These are phyloP conservation scores for Hansfordia pulvinata DNA, from an alignment of 2,329 filamentous ascomycete genomes.

Conservation along the genomic window DNA sequence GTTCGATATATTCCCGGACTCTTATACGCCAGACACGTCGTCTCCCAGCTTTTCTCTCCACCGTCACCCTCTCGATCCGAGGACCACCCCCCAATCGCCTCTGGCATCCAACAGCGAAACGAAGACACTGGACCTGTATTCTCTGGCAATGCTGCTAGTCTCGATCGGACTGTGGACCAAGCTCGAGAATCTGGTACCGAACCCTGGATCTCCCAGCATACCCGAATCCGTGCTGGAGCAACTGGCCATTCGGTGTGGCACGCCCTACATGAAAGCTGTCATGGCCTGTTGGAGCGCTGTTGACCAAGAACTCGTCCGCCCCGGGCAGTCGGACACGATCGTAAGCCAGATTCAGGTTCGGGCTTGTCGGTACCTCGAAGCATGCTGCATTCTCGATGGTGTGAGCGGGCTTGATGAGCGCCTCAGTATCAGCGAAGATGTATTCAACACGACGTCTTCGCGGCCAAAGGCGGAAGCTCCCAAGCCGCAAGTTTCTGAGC, in stretches of 20 bases:
- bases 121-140: constrained; percentile 55
- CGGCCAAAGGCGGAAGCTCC: neutral
- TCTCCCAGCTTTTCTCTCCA: constrained; percentile 30
- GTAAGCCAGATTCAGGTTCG: constrained; percentile 38
- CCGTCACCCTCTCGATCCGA: constrained; percentile 53
- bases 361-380: constrained; percentile 44
- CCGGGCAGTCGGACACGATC: constrained; percentile 32
- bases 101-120: constrained; percentile 35
- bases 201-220: constrained; percentile 34
- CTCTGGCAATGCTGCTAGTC: constrained; percentile 57
- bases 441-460: no score
- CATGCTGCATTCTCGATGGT: constrained; percentile 47
- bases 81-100: constrained; percentile 32
- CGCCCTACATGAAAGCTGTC: constrained; percentile 62
- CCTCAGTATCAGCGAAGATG: neutral
- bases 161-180: constrained; percentile 67
- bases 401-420: constrained; percentile 41
- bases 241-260: constrained; percentile 55
- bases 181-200: constrained; percentile 37
- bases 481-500: no score
- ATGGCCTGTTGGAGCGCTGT: constrained; percentile 59
- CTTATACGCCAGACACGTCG: constrained; percentile 18
- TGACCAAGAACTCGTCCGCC: constrained; percentile 41
- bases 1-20: constrained; percentile 58
- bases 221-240: constrained; percentile 47